These are phyloP conservation scores for Podospora anserina DNA, from an alignment of 495 filamentous ascomycete genomes.

Conservation along the genomic window DNA sequence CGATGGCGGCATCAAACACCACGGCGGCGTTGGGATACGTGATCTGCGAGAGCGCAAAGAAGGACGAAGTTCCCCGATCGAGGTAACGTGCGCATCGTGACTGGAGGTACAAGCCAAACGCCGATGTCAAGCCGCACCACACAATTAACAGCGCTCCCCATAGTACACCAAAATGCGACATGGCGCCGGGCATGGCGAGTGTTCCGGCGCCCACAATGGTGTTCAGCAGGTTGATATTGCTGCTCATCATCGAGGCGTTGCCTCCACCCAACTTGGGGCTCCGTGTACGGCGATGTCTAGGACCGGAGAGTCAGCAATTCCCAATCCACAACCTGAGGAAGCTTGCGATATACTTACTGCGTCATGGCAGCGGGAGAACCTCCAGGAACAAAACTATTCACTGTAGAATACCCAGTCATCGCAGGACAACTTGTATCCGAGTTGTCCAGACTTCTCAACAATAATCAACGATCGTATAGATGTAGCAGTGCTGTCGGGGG, in stretches of 20 bases:
- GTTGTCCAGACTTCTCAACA: neutral
- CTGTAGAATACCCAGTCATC: constrained; percentile 47
- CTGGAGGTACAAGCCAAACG: constrained; percentile 93
- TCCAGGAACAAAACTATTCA: constrained; percentile 33
- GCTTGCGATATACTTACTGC: constrained; percentile 29
- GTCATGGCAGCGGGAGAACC: constrained; percentile 38
- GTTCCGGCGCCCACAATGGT: constrained; percentile 95
- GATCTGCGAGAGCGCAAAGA: constrained; percentile 91
- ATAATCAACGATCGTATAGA: neutral
- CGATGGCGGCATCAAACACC: constrained; percentile 92
- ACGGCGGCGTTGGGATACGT: constrained; percentile 97
- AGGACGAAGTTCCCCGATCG: constrained; percentile 73
- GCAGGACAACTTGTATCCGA: constrained; percentile 14
- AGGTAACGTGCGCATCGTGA: constrained; percentile 87
- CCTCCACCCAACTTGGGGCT: constrained; percentile 53
- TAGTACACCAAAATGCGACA: constrained; percentile 86
- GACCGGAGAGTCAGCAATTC: neutral
- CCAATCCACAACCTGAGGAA: neutral
- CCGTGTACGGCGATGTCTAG: constrained; percentile 34
- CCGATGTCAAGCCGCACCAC: constrained; percentile 85
- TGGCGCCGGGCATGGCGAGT: constrained; percentile 88
- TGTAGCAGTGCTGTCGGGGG: neutral
- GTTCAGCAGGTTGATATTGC: constrained; percentile 92
- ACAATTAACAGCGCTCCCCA: constrained; percentile 80
- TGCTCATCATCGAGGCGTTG: constrained; percentile 83